These are phyloP conservation scores for Avena eriantha DNA, from an alignment of 176 grass and related monocot genomes.

Conservation along the genomic window DNA sequence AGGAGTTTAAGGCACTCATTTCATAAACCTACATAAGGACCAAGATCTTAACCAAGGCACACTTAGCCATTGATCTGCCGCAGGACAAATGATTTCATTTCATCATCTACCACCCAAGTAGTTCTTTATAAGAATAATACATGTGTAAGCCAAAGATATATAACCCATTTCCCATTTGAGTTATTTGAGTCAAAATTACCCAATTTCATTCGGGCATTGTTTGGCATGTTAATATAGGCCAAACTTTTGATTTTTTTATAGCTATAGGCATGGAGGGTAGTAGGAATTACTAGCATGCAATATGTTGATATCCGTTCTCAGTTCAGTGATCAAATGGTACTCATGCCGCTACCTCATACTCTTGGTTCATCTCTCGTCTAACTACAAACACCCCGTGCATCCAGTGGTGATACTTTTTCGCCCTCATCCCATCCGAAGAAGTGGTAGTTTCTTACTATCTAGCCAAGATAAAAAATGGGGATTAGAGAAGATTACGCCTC, in stretches of 20 bases:
- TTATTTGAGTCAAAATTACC: neutral
- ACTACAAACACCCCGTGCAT: too few relatives aligned
- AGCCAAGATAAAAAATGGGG: too few relatives aligned
- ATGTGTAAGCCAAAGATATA: neutral
- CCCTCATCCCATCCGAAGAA: too few relatives aligned
- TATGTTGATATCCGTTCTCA: neutral
- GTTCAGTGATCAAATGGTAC: neutral
- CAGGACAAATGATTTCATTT: neutral
- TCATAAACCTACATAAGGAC: neutral
- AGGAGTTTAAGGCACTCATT: neutral
- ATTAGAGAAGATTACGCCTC: neutral
- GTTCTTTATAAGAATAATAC: neutral
- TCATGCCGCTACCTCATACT: neutral
- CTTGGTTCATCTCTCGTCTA: too few relatives aligned
- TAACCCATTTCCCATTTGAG: neutral
- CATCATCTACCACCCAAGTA: neutral
- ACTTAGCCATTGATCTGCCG: neutral
- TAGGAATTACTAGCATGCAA: neutral
- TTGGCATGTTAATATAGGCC: neutral
- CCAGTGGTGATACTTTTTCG: too few relatives aligned
- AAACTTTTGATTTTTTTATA: too few relatives aligned
- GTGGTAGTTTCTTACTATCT: too few relatives aligned
- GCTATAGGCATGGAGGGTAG: neutral
- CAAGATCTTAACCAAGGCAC: neutral
- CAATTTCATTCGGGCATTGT: neutral